Conservation (phyloP, 2,329 filamentous ascomycete species). For the Sporothrix mexicana region DNA sequence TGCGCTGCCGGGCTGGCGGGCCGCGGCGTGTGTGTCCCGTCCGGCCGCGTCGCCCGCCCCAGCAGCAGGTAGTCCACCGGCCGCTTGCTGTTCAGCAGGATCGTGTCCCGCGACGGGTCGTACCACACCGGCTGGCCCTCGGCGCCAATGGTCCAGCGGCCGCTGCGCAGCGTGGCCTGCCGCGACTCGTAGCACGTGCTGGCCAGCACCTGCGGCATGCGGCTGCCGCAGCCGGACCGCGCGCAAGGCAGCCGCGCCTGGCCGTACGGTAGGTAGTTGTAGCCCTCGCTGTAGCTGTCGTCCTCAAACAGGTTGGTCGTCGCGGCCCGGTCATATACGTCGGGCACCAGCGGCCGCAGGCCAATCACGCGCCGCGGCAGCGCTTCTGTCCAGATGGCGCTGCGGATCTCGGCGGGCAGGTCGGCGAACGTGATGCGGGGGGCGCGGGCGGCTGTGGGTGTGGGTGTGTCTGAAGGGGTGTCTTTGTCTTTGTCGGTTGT, state of each 20-base stretch:
- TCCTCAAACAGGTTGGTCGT: neutral
- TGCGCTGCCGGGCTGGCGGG: no score
- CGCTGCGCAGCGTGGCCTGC: neutral
- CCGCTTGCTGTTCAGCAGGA: conserved; percentile 32
- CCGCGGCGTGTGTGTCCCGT: no score
- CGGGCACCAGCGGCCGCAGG: neutral
- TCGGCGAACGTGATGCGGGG: conserved; percentile 19
- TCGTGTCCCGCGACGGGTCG: conserved; percentile 29
- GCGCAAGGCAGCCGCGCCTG: neutral
- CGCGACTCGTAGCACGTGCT: conserved; percentile 29
- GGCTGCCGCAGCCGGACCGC: neutral
- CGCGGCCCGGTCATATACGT: neutral
- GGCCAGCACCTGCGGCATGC: conserved; percentile 25
- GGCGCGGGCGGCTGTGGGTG: neutral
- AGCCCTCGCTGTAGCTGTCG: no score
- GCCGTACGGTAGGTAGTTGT: neutral
- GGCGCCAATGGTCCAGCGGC: conserved; percentile 30
- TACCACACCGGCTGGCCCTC: conserved; percentile 29
- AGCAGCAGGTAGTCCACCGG: conserved; percentile 11
- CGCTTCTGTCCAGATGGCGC: conserved; percentile 28
- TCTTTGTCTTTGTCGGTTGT: neutral
- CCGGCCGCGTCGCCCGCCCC: neutral
- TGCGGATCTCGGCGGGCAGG: conserved; percentile 32
- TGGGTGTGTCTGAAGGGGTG: neutral
- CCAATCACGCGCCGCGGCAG: conserved; percentile 32